These are phyloP conservation scores for Schoenoplectus tabernaemontani DNA, from an alignment of 202 grass and related monocot species.

Conservation along the genomic window DNA sequence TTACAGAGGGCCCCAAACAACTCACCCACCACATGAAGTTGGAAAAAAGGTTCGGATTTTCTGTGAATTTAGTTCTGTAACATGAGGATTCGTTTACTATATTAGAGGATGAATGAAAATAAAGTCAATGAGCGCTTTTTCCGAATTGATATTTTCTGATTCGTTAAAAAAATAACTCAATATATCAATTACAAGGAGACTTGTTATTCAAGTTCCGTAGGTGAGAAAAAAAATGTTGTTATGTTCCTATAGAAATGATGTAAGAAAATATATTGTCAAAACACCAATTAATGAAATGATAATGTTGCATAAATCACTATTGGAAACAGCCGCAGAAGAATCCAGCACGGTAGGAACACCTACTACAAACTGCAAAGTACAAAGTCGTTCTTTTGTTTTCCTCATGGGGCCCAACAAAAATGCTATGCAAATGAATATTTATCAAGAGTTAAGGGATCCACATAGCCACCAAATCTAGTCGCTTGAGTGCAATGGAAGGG, in stretches of 20 bases:
- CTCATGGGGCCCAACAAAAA: constrained; percentile 22
- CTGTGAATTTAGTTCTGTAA: neutral
- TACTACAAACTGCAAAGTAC: no score
- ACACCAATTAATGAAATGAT: no score
- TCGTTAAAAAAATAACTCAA: no score
- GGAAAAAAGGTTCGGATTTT: constrained; percentile 1
- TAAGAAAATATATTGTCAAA: no score
- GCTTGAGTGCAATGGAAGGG: constrained; percentile 47
- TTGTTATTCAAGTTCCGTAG: no score
- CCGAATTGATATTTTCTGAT: no score
- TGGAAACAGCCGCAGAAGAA: neutral
- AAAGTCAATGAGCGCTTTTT: neutral
- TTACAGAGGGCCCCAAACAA: neutral
- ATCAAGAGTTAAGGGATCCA: no score
- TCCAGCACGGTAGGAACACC: constrained; percentile 41
- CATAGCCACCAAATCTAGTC: constrained; percentile 19
- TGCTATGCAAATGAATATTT: neutral
- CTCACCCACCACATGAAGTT: constrained; percentile 14
- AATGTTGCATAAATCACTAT: neutral
- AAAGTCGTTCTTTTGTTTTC: neutral
- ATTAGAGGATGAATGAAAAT: no score
- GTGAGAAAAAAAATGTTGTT: neutral
- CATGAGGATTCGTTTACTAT: neutral
- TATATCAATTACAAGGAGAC: no score
- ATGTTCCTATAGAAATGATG: no score